Percentiles rank a stretch among this genome's conserved stretches.
These are phyloP conservation scores for Flaveria floridana DNA, from an alignment of 140 eudicot species.

Conservation along the genomic window DNA sequence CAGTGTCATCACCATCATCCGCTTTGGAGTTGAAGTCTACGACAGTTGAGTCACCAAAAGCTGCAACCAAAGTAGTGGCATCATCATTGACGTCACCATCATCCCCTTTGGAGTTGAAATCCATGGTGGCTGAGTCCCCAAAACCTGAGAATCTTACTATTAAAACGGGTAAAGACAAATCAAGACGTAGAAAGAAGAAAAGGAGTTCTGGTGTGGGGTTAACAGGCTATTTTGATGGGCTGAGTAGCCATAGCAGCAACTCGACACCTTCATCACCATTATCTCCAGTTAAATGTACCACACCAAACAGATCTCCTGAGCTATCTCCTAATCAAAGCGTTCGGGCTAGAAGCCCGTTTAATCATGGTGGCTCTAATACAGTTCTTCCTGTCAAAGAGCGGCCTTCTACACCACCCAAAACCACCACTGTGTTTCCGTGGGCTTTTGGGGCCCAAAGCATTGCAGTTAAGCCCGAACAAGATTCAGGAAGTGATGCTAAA, in stretches of 20 bases:
- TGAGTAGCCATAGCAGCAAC: slow-evolving; percentile 90
- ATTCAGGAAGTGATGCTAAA: slow-evolving; percentile 32
- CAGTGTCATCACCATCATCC: slow-evolving; percentile 22
- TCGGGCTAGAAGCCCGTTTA: slow-evolving; percentile 44
- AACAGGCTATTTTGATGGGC: slow-evolving; percentile 52
- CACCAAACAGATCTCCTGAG: slow-evolving; percentile 43
- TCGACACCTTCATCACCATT: slow-evolving; percentile 88
- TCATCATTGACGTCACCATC: not conserved
- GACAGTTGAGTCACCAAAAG: slow-evolving; percentile 34
- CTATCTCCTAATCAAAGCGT: slow-evolving; percentile 36
- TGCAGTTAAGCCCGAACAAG: slow-evolving; percentile 32
- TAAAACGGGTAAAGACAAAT: slow-evolving; percentile 66
- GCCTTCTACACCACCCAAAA: slow-evolving; percentile 30
- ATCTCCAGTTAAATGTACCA: slow-evolving; percentile 50
- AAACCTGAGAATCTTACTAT: slow-evolving; percentile 53
- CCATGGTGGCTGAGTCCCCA: slow-evolving; percentile 30
- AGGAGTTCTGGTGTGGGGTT: slow-evolving; percentile 41
- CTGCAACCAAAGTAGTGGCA: slow-evolving; percentile 31
- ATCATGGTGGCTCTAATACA: slow-evolving; percentile 8
- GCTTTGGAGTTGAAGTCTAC: not conserved
- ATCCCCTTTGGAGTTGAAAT: slow-evolving; percentile 6
- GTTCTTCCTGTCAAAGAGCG: slow-evolving; percentile 37
- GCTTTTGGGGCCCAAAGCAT: slow-evolving; percentile 46
- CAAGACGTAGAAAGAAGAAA: slow-evolving; percentile 62
- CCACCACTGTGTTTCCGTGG: slow-evolving; percentile 44